Evolutionary conservation across 108 stramenopile species (phyloP).

Genomic region (Pseudonitzschia delicatissima): DNA sequence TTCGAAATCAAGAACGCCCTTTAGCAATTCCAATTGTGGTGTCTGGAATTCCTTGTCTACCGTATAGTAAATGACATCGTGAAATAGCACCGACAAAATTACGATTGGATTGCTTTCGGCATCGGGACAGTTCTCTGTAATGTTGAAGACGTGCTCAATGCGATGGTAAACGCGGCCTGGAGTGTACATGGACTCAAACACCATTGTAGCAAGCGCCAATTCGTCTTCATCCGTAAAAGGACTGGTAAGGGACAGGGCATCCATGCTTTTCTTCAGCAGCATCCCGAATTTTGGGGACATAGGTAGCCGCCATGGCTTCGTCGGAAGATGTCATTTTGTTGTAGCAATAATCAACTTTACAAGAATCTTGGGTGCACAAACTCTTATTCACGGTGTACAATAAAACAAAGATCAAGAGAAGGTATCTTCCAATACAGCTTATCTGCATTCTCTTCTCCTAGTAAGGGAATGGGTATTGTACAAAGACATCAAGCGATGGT

Average conservation of each 20-base stretch:
- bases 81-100: conserved; percentile 53
- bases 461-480: too few species aligned
- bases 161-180: conserved; percentile 46
- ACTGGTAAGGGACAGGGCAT: neutral
- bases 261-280: conserved; percentile 4
- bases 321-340: too few species aligned
- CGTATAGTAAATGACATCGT: conserved; percentile 57
- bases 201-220: conserved; percentile 24
- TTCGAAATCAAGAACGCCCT: conserved; percentile 23
- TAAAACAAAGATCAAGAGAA: neutral
- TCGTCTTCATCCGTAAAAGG: conserved; percentile 20
- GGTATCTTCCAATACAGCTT: neutral
- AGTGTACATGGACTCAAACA: conserved; percentile 53
- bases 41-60: conserved; percentile 45
- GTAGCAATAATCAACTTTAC: too few species aligned
- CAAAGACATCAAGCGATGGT: too few species aligned
- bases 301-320: too few species aligned
- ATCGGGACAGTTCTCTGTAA: conserved; percentile 20
- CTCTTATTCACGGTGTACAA: too few species aligned
- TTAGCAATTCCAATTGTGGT: conserved; percentile 34
- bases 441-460: neutral
- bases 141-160: conserved; percentile 61
- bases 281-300: neutral
- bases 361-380: too few species aligned
- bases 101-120: conserved; percentile 38